Conservation (phyloP, 2,329 filamentous ascomycete species). For the Venturia asperata region DNA sequence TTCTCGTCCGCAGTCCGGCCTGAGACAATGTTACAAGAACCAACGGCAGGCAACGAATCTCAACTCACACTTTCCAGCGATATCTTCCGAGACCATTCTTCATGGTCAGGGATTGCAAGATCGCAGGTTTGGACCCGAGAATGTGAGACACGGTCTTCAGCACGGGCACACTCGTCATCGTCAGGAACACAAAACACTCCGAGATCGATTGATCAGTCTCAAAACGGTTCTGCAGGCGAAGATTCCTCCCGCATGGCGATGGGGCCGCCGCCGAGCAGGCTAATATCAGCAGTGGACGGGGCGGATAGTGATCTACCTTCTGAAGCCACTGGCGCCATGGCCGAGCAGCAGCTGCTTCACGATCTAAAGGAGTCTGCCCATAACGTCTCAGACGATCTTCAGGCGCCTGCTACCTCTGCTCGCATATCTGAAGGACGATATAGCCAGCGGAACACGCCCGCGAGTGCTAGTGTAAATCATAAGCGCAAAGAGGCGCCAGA, state of each 20-base stretch:
- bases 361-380: not conserved
- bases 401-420: conserved; percentile 2
- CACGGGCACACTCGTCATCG: not conserved
- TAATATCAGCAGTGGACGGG: not conserved
- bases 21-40: not conserved
- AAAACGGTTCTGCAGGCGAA: not conserved
- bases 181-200: not conserved
- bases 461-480: not conserved
- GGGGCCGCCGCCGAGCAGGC: not conserved
- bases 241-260: not conserved
- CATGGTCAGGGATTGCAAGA: not conserved
- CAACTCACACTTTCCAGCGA: not conserved
- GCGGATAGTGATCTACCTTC: conserved; percentile 3
- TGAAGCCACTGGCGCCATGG: conserved; percentile 3
- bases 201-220: not conserved
- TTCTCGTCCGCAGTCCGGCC: conserved; percentile 5
- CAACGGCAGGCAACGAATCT: not conserved
- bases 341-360: conserved; percentile 8
- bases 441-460: not conserved
- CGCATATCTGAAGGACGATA: conserved; percentile 1
- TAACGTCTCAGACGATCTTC: conserved; percentile 3
- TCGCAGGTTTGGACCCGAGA: not conserved
- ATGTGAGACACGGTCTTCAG: not conserved
- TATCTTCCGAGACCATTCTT: not conserved
- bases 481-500: not conserved